phyloP scores from a whole-genome alignment of 1,284 basidiomycete species.

The Phenoliferia sp. region DNA sequence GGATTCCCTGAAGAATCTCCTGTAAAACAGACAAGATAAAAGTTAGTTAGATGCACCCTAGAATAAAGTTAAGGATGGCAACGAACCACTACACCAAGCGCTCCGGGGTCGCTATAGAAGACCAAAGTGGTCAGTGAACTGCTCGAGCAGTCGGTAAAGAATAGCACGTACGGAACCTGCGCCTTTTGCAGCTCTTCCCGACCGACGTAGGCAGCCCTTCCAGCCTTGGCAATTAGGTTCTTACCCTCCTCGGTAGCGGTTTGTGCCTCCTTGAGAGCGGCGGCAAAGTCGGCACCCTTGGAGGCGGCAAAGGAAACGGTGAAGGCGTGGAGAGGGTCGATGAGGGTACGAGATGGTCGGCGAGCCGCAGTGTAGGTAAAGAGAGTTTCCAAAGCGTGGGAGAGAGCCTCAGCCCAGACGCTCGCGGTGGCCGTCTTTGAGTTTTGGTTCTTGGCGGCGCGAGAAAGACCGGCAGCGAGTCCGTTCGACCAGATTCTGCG shows the following conservation, averaged over 20 bases:
- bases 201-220: conserved; percentile 76
- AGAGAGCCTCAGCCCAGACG: background rate
- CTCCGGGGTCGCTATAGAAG: conserved; percentile 68
- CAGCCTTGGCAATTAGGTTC: conserved; percentile 75
- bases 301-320: conserved; percentile 49
- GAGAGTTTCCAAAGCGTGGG: conserved; percentile 60
- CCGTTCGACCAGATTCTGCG: conserved; percentile 61
- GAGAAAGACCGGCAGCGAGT: conserved; percentile 40
- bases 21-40: conserved; percentile 28
- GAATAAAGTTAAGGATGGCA: no score
- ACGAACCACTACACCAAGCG: conserved; percentile 56
- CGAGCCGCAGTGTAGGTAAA: conserved; percentile 86
- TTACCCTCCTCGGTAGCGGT: conserved; percentile 68
- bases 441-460: background rate
- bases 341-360: conserved; percentile 80
- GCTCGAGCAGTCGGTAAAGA: background rate
- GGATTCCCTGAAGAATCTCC: conserved; percentile 54
- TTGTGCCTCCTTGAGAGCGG: conserved; percentile 60
- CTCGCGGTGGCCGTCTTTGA: background rate
- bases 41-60: no score
- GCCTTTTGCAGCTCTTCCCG: conserved; percentile 1
- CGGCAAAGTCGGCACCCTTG: conserved; percentile 47
- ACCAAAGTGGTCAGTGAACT: no score
- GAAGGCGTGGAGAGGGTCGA: conserved; percentile 87
- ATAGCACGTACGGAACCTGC: conserved; percentile 37